Evolutionary conservation across 2,329 filamentous ascomycete species (phyloP), one percentile per base, ranked within the genome.

Genomic region (Colletotrichum sublineola): DNA sequence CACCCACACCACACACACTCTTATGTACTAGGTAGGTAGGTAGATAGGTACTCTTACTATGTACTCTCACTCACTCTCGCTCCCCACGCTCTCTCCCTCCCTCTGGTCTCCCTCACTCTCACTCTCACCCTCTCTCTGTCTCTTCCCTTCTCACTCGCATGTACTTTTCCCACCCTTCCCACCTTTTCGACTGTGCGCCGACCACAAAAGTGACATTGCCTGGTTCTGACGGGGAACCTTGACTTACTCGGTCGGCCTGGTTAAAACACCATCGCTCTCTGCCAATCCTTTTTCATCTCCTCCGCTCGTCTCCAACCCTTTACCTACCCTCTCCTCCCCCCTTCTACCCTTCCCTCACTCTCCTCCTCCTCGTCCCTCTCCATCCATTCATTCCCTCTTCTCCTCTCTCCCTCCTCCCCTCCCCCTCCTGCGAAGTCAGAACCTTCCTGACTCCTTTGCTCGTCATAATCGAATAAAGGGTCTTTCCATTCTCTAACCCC

Each of bases 351-450:
- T 78, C 78, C 76, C 77, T 75, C 75, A 24, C 33, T 29, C 75
- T 79, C 79, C 80, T 81, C 81, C 80, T 81, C 79, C 78, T 68
- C 69, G 65, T 63, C 77, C 79, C 78, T 80, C 79, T 79, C 78
- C 82, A 83, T 85, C 85, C 85, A 87, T 85, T 87, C 86, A 84
- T 88, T 88, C 84, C 82, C 84, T 86, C 84, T 87, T 86, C 83
- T 88, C 88, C 84, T 82, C 84, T 86, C 84, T 83, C 83, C 82
- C 53, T 46, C 44, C 20, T n/a, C 53, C 52, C 33, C 20, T n/a
- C 61, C 20, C 44, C 44, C 44, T 46, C 44, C 42, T 20, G 44
- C 18, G 83, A 80, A 83, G 81, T 81, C 81, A 80, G 80, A 82
- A 46, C 84, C 82, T 84, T 87, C 86, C 84, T 82, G 81, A 81